Evolutionary conservation across 176 grass and related monocot genomes (phyloP), one percentile per base, ranked within the genome.

Genomic region (Carex scoparia): DNA sequence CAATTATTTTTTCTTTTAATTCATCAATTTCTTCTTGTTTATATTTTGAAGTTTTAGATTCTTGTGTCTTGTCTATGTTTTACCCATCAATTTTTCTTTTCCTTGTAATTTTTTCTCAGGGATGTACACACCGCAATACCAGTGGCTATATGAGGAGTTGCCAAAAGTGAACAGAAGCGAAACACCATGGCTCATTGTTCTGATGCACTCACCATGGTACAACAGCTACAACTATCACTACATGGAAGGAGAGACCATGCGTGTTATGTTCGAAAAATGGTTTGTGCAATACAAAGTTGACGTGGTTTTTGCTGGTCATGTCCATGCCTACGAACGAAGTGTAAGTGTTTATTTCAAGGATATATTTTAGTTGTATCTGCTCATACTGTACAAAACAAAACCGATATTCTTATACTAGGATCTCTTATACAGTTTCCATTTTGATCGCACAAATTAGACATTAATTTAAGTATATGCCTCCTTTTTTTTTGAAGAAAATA

Each of bases 201-300:
- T 98, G n/a, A 84, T 94, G 92, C 95, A 98, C 18, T 79, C 95
- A 38, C 95, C 95, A 12, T 98, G 92, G 95, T 98, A 98, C 57
- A 98, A 98, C 83, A 98, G 95, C 88, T 94, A 98, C 53, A 93
- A 94, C 79, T 93, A 98, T 57, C 95, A 94, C 64, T 94, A 93
- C 64, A 98, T 98, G 95, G 95, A 98, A 86, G 95, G 95, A 18
- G 92, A 98, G 82, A 89, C 79, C 73, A 98, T 98, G 95, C 86
- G 92, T 88, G 95, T 98, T 15, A 91, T 98, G 84, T 98, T 87
- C 12, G 95, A 98, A 81, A 75, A 71, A 3, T 98, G 92, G 95
- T 94, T 98, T 11, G 92, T 98, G 10, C 89, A 90, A 83, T 92
- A 94, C 86, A 98, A 98, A 84, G 95, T 98, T 2, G 92, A 98